A percentile compares a stretch with the other conserved stretches of the same genome.
Evolutionary conservation across 1,284 basidiomycete genomes (phyloP).

Genomic region (Malassezia equina): DNA sequence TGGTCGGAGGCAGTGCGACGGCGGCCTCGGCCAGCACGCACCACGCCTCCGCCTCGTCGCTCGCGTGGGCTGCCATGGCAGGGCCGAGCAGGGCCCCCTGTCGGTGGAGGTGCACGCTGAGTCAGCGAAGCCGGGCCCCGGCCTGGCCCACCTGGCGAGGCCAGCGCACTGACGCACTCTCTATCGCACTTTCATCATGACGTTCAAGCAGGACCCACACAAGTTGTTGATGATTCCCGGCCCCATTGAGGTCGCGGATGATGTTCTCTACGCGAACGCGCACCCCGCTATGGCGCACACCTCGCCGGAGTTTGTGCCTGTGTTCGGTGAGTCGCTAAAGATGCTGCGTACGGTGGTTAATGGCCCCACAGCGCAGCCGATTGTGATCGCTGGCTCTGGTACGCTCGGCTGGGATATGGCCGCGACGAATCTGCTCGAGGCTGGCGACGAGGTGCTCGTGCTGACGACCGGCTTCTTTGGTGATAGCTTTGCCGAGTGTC

Average conservation of each 20-base stretch:
- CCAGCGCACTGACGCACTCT: background rate
- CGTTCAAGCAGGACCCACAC: conserved; percentile 14
- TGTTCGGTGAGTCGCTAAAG: conserved; percentile 80
- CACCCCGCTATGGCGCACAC: conserved; percentile 58
- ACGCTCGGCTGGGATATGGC: conserved; percentile 71
- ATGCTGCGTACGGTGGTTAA: conserved; percentile 60
- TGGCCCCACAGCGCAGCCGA: conserved; percentile 56
- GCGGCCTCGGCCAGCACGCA: background rate
- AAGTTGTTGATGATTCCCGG: conserved; percentile 58
- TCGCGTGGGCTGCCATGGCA: background rate
- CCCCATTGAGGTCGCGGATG: conserved; percentile 70
- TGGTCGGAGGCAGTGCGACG: conserved; percentile 6
- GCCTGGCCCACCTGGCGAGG: no score
- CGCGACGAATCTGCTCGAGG: conserved; percentile 63
- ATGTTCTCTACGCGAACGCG: conserved; percentile 52
- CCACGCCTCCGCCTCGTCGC: background rate
- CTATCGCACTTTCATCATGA: conserved; percentile 3
- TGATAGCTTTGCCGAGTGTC: conserved; percentile 44
- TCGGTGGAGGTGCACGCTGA: background rate
- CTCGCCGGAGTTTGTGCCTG: conserved; percentile 75
- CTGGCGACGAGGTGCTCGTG: conserved; percentile 69
- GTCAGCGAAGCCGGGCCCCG: background rate
- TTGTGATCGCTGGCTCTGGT: conserved; percentile 84
- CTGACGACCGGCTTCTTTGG: conserved; percentile 54
- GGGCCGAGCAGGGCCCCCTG: background rate